These are phyloP conservation scores for Alternaria triticimaculans DNA, from an alignment of 2,329 filamentous ascomycete genomes.

Conservation along the genomic window DNA sequence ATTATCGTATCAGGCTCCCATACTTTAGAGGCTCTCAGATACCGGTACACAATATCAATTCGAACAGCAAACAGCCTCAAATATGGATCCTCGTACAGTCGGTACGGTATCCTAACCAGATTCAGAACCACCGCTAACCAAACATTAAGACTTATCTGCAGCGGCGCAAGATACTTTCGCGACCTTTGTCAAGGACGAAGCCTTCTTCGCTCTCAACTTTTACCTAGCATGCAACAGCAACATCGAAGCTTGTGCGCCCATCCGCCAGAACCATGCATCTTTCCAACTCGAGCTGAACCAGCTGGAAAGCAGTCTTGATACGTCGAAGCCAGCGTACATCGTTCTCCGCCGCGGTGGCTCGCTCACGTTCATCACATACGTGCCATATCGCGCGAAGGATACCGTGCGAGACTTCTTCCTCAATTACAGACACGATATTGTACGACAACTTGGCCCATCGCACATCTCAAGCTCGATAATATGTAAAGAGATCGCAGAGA, in stretches of 20 bases:
- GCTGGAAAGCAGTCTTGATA: constrained; percentile 22
- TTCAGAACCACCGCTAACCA: not conserved
- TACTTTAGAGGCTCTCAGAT: not conserved
- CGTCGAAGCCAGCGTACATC: constrained; percentile 26
- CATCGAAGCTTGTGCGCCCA: not conserved
- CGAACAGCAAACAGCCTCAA: not conserved
- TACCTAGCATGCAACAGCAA: not conserved
- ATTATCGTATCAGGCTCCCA: not conserved
- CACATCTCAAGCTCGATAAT: constrained; percentile 28
- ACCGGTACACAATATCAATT: not conserved
- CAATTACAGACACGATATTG: constrained; percentile 12
- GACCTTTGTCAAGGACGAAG: not conserved
- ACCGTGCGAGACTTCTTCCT: constrained; percentile 17
- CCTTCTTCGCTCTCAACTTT: not conserved
- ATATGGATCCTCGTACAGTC: not conserved
- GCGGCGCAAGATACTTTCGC: not conserved
- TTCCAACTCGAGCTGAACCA: constrained; percentile 25
- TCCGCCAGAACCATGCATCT: not conserved
- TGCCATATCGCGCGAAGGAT: constrained; percentile 23
- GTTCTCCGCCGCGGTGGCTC: constrained; percentile 22
- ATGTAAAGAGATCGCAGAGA: constrained; percentile 37
- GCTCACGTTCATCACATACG: constrained; percentile 30
- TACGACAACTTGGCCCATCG: constrained; percentile 20
- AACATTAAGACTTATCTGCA: not conserved
- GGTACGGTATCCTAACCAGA: not conserved